These are phyloP conservation scores for Datura wrightii DNA, from an alignment of 257 asterid genomes.

Conservation along the genomic window DNA sequence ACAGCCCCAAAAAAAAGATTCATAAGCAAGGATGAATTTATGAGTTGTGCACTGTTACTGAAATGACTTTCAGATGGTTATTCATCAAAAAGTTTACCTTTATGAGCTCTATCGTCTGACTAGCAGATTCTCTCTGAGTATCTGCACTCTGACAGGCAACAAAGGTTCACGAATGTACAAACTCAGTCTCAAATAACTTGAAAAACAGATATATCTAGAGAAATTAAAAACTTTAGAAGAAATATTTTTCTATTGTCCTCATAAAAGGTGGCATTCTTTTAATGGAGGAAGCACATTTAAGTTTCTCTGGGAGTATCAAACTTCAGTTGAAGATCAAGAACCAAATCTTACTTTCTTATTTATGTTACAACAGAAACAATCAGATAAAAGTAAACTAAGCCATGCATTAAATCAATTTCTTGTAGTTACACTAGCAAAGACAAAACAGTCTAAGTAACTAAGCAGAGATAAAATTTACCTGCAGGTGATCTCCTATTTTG, in stretches of 20 bases:
- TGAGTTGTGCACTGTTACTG: constrained; percentile 6
- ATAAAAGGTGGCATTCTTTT: constrained; percentile 12
- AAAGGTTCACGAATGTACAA: constrained; percentile 23
- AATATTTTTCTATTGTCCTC: background rate
- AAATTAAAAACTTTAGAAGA: background rate
- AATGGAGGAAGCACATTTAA: constrained; percentile 16
- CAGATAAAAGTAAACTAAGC: background rate
- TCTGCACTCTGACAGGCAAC: constrained; percentile 81
- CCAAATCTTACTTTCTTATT: constrained; percentile 22
- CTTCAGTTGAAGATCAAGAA: background rate
- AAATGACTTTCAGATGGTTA: constrained; percentile 19
- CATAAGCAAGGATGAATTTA: background rate
- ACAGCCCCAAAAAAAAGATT: background rate
- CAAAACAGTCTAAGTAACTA: background rate
- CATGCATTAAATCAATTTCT: background rate
- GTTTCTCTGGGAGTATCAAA: background rate
- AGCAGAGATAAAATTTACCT: constrained; percentile 49
- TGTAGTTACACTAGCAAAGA: background rate
- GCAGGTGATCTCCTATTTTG: constrained; percentile 97
- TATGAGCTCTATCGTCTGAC: constrained; percentile 95
- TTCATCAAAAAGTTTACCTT: constrained; percentile 57
- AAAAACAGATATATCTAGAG: background rate
- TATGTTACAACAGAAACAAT: background rate
- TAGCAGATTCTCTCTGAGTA: constrained; percentile 97
- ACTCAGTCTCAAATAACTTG: constrained; percentile 1